These are phyloP conservation scores for Polytrichum commune DNA, from an alignment of 225 moss, liverwort and hornwort genomes.

Conservation along the genomic window DNA sequence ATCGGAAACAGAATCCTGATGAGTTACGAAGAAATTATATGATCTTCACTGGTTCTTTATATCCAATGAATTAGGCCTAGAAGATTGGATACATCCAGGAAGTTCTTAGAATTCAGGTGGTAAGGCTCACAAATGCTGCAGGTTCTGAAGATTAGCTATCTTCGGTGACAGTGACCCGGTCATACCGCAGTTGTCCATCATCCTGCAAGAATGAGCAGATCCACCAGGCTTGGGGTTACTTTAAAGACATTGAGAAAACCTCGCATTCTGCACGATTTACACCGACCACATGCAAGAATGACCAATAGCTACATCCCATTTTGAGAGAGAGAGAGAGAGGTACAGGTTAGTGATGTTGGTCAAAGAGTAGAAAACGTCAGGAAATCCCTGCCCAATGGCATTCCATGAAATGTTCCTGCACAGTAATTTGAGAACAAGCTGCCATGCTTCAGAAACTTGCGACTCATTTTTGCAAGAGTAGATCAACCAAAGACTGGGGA, in stretches of 20 bases:
- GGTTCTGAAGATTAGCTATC: constrained; percentile 26
- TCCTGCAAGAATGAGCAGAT: constrained; percentile 16
- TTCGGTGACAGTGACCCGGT: constrained; percentile 3
- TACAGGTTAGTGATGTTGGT: constrained; percentile 38
- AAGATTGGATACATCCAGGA: neutral
- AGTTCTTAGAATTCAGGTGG: neutral
- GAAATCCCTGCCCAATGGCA: constrained; percentile 16
- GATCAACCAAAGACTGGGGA: no score
- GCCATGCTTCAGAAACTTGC: no score
- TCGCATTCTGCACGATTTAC: neutral
- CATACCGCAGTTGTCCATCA: constrained; percentile 14
- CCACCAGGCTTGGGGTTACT: neutral
- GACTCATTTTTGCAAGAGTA: no score
- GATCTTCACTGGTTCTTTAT: no score
- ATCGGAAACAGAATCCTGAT: neutral
- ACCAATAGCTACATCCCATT: neutral
- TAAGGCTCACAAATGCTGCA: constrained; percentile 25
- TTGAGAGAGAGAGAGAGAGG: neutral
- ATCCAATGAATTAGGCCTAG: no score
- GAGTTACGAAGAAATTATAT: no score
- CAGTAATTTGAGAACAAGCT: neutral
- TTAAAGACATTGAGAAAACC: neutral
- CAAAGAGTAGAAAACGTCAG: constrained; percentile 31
- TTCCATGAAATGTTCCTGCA: constrained; percentile 38
- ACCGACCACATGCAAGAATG: neutral